Conservation (phyloP, 106 monocot species). For the Platanthera guangdongensis region DNA sequence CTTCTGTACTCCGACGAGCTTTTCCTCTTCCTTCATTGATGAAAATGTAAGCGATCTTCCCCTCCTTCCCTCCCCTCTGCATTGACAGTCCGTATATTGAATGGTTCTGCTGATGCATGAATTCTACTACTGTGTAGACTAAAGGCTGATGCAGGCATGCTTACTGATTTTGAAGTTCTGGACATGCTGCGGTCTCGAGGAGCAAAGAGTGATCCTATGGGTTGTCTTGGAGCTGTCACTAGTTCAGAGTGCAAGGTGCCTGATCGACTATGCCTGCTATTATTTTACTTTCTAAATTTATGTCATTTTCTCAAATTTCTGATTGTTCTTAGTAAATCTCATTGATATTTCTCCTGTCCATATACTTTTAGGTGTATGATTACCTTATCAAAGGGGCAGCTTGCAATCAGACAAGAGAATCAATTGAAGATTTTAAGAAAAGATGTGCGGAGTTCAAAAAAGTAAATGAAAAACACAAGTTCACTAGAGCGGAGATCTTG, state of each 20-base stretch:
- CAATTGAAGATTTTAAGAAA: conserved; percentile 41
- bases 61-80: not conserved
- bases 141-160: conserved; percentile 46
- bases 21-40: not conserved
- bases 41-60: not conserved
- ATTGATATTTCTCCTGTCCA: not conserved
- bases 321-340: not conserved
- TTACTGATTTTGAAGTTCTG: conserved; percentile 85
- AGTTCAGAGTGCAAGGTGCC: conserved; percentile 82
- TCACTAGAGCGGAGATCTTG: conserved; percentile 57
- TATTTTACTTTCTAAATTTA: not conserved
- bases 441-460: conserved; percentile 49
- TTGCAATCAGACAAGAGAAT: conserved; percentile 63
- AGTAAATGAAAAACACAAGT: conserved; percentile 44
- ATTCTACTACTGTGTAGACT: not conserved
- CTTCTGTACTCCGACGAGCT: not conserved
- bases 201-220: conserved; percentile 64
- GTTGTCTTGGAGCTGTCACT: conserved; percentile 62
- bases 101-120: not conserved
- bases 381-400: conserved; percentile 54
- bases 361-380: conserved; percentile 51
- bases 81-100: not conserved
- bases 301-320: not conserved
- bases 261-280: not conserved
- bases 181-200: conserved; percentile 66